These are phyloP conservation scores for Amylostereum areolatum DNA, from an alignment of 1,284 basidiomycete species.

Conservation along the genomic window DNA sequence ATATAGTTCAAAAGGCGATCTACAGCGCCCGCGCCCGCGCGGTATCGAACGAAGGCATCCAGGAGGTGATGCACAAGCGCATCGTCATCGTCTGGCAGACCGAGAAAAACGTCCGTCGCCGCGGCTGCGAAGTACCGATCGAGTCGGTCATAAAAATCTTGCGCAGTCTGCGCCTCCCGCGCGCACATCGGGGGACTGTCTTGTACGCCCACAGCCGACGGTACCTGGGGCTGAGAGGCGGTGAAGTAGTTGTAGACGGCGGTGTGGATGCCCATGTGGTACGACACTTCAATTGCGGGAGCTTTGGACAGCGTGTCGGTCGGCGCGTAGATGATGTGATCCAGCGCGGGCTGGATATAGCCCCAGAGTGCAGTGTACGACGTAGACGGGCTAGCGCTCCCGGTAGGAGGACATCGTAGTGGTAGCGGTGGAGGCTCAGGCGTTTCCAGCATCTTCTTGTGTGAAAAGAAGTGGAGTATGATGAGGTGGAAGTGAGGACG, in stretches of 20 bases:
- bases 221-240: slow-evolving; percentile 29
- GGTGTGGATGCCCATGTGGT: slow-evolving; percentile 72
- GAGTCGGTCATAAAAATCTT: slow-evolving; percentile 63
- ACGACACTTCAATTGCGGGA: slow-evolving; percentile 62
- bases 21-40: slow-evolving; percentile 56
- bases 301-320: slow-evolving; percentile 52
- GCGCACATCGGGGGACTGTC: neutral
- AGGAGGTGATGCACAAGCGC: slow-evolving; percentile 63
- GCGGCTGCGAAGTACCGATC: slow-evolving; percentile 59
- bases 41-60: slow-evolving; percentile 62
- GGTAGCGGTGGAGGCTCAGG: slow-evolving; percentile 12
- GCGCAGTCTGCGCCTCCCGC: neutral
- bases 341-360: slow-evolving; percentile 65
- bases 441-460: no score
- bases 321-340: slow-evolving; percentile 68
- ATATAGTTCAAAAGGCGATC: slow-evolving; percentile 71
- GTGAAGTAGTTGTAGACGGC: slow-evolving; percentile 78
- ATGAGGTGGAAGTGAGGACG: no score
- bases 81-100: slow-evolving; percentile 59
- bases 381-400: slow-evolving; percentile 66
- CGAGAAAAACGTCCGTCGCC: slow-evolving; percentile 55
- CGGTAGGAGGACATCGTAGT: slow-evolving; percentile 50
- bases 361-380: slow-evolving; percentile 67
- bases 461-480: no score
- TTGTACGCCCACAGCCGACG: no score